These are phyloP conservation scores for Dendrocalamus sinicus DNA, from an alignment of 176 grass and related monocot species.

Conservation along the genomic window DNA sequence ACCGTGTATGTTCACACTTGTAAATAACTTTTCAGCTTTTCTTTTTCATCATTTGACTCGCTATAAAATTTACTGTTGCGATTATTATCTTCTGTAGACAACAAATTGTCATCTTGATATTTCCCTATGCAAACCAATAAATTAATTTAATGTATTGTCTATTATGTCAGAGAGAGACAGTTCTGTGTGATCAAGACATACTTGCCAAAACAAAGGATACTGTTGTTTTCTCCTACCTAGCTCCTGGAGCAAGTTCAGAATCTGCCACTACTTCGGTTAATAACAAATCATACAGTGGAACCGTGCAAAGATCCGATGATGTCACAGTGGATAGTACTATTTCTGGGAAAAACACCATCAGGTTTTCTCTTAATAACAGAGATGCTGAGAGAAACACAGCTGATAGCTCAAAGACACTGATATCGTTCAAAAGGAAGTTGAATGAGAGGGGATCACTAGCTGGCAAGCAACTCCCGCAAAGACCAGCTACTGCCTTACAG, in stretches of 20 bases:
- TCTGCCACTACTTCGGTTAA: slow-evolving; percentile 98
- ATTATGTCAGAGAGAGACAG: slow-evolving; percentile 76
- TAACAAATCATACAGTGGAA: slow-evolving; percentile 89
- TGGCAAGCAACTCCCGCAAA: slow-evolving; percentile 78
- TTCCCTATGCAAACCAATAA: slow-evolving; percentile 21
- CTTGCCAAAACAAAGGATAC: slow-evolving; percentile 77
- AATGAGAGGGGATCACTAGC: slow-evolving; percentile 69
- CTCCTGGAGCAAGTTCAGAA: slow-evolving; percentile 82
- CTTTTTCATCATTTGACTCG: slow-evolving; percentile 4
- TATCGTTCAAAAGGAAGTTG: slow-evolving; percentile 81
- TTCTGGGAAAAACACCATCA: slow-evolving; percentile 75
- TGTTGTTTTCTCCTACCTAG: slow-evolving; percentile 71
- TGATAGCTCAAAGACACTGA: slow-evolving; percentile 78
- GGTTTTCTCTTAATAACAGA: slow-evolving; percentile 71
- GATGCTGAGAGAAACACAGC: slow-evolving; percentile 73
- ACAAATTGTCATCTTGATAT: slow-evolving; percentile 17
- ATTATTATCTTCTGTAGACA: slow-evolving; percentile 22
- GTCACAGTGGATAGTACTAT: slow-evolving; percentile 88
- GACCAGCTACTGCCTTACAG: slow-evolving; percentile 48
- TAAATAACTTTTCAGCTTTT: background rate
- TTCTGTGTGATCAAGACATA: slow-evolving; percentile 88
- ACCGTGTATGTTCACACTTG: slow-evolving; percentile 6
- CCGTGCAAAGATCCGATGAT: slow-evolving; percentile 88
- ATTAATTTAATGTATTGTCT: slow-evolving; percentile 19
- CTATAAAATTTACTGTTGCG: background rate